phyloP scores from a whole-genome alignment of 768 basidiomycete genomes.

The Boletus sensibilis region DNA sequence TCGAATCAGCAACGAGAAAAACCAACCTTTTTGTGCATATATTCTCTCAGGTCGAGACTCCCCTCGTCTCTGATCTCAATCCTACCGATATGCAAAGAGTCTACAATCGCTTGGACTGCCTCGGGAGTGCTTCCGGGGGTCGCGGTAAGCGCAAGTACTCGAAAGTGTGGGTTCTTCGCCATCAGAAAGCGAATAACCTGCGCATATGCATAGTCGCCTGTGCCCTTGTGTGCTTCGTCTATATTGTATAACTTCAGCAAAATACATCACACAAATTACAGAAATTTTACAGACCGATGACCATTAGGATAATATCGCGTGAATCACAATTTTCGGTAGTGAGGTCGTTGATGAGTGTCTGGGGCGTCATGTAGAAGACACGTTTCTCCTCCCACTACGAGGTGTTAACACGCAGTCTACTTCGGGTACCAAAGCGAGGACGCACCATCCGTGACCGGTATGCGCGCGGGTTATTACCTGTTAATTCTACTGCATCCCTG shows the following conservation, averaged over 20 bases:
- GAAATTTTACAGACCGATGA: slow-evolving; percentile 61
- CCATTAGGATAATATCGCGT: slow-evolving; percentile 77
- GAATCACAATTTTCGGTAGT: slow-evolving; percentile 70
- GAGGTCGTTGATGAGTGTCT: slow-evolving; percentile 90
- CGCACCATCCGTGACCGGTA: slow-evolving; percentile 61
- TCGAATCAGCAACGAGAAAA: not conserved
- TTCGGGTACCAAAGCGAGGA: slow-evolving; percentile 1
- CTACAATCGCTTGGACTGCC: slow-evolving; percentile 87
- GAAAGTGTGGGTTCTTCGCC: slow-evolving; percentile 92
- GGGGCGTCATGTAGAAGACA: slow-evolving; percentile 95
- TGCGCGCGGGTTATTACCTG: slow-evolving; percentile 62
- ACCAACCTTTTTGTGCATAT: slow-evolving; percentile 82
- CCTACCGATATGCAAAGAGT: slow-evolving; percentile 88
- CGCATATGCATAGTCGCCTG: slow-evolving; percentile 91
- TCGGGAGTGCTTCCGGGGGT: slow-evolving; percentile 88
- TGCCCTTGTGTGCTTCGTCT: slow-evolving; percentile 97
- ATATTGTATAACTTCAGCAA: not conserved
- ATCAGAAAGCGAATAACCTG: slow-evolving; percentile 86
- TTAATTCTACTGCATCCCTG: slow-evolving; percentile 80
- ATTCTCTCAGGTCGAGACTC: slow-evolving; percentile 81
- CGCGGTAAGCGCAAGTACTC: slow-evolving; percentile 90
- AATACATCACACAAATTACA: not conserved
- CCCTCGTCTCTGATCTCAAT: slow-evolving; percentile 94
- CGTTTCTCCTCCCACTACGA: slow-evolving; percentile 76
- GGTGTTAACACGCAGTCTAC: not conserved